Conservation (phyloP, 306 rosid genomes). For the Medicago arabica region DNA sequence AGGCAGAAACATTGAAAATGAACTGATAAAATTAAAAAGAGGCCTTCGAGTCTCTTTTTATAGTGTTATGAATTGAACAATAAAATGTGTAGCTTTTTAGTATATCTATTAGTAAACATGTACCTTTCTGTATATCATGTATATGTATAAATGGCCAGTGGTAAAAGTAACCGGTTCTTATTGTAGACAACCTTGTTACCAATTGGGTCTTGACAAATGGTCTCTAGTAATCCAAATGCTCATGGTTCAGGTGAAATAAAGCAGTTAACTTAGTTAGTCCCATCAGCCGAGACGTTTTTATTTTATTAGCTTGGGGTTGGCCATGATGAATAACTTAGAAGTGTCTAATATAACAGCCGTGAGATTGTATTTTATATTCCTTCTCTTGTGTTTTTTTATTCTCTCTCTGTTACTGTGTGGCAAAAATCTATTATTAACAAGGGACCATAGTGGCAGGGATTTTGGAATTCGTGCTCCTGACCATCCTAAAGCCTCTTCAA, state of each 20-base stretch:
- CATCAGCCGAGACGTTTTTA: slow-evolving; percentile 14
- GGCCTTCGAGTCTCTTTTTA: slow-evolving; percentile 15
- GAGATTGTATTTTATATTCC: slow-evolving; percentile 14
- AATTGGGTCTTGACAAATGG: slow-evolving; percentile 19
- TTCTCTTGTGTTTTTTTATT: slow-evolving; percentile 25
- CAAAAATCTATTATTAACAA: slow-evolving; percentile 36
- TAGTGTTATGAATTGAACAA: slow-evolving; percentile 31
- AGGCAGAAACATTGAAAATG: slow-evolving; percentile 18
- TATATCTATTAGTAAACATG: slow-evolving; percentile 8
- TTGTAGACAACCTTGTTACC: slow-evolving; percentile 24
- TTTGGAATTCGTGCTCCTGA: slow-evolving; percentile 43
- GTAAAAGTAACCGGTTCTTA: slow-evolving; percentile 6
- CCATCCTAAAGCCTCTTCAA: slow-evolving; percentile 41
- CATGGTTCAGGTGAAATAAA: slow-evolving; percentile 16
- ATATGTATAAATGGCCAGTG: slow-evolving; percentile 4
- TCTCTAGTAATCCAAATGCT: slow-evolving; percentile 17
- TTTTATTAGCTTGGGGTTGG: slow-evolving; percentile 17
- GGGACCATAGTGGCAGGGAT: slow-evolving; percentile 51
- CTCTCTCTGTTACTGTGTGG: slow-evolving; percentile 18
- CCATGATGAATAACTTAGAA: slow-evolving; percentile 29
- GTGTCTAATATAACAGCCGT: slow-evolving; percentile 18
- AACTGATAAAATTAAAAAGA: slow-evolving; percentile 29
- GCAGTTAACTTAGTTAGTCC: slow-evolving; percentile 18
- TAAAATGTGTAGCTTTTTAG: slow-evolving; percentile 13
- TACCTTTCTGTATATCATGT: background rate